These are phyloP conservation scores for Leccinum subrobustum DNA, from an alignment of 1,284 basidiomycete genomes.

Conservation along the genomic window DNA sequence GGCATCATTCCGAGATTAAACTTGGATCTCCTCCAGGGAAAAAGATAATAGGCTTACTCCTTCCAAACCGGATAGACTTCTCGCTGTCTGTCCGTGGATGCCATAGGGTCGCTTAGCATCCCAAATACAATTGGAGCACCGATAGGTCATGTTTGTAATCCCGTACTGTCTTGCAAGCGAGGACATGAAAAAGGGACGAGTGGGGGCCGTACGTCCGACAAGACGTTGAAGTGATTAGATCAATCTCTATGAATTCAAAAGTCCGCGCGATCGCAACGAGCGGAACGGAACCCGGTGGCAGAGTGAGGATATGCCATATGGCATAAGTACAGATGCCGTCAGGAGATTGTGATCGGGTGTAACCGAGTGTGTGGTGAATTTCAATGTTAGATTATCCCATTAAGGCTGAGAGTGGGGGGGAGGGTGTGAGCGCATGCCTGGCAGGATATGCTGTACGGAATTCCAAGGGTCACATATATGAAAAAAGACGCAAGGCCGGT, in stretches of 20 bases:
- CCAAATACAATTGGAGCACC: slow-evolving; percentile 4
- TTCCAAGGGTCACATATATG: slow-evolving; percentile 25
- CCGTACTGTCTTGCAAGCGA: slow-evolving; percentile 12
- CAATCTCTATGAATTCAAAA: slow-evolving; percentile 18
- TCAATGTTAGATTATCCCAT: slow-evolving; percentile 21
- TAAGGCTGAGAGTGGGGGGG: slow-evolving; percentile 10
- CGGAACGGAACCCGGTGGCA: slow-evolving; percentile 36
- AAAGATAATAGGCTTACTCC: slow-evolving; percentile 22
- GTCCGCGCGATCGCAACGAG: slow-evolving; percentile 31
- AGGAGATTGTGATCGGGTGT: slow-evolving; percentile 26
- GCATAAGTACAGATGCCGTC: slow-evolving; percentile 35
- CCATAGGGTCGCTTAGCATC: slow-evolving; percentile 9
- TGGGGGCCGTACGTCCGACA: slow-evolving; percentile 25
- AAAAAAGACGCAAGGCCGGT: slow-evolving; percentile 13
- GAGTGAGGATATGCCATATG: slow-evolving; percentile 35
- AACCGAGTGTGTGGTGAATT: slow-evolving; percentile 20
- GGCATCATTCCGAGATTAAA: slow-evolving; percentile 22
- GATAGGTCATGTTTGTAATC: slow-evolving; percentile 15
- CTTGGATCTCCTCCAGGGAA: slow-evolving; percentile 18
- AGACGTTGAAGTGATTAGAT: slow-evolving; percentile 25
- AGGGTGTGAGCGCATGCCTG: slow-evolving; percentile 16
- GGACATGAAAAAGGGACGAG: slow-evolving; percentile 13
- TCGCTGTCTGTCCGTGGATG: slow-evolving; percentile 11
- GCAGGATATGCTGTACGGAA: slow-evolving; percentile 19
- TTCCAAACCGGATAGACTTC: slow-evolving; percentile 27